phyloP scores from a whole-genome alignment of 2,329 filamentous ascomycete genomes.

The Didymella sp. region DNA sequence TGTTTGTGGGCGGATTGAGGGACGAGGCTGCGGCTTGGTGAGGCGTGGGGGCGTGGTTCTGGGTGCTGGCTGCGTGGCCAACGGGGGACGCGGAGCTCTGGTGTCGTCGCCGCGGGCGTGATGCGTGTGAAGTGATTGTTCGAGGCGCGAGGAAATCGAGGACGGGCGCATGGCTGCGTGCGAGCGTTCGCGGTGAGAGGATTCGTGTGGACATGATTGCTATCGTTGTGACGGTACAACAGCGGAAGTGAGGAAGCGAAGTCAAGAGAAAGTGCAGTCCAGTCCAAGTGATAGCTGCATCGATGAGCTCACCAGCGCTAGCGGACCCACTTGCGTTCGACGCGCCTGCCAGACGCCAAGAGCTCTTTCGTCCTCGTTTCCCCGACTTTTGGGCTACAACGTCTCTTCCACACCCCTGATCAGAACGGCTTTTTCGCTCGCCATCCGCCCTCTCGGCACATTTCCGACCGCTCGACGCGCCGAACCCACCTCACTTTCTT shows the following conservation, averaged over 20 bases:
- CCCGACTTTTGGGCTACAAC: conserved; percentile 30
- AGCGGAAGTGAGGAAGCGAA: background rate
- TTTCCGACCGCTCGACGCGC: background rate
- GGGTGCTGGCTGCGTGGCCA: background rate
- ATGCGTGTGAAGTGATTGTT: conserved; percentile 19
- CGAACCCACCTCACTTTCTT: conserved; percentile 11
- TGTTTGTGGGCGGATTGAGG: conserved; percentile 8
- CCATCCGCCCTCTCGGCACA: conserved; percentile 5
- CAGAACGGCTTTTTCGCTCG: conserved; percentile 19
- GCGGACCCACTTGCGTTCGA: conserved; percentile 25
- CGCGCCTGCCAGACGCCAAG: conserved; percentile 34
- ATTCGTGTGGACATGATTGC: conserved; percentile 27
- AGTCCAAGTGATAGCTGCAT: conserved; percentile 9
- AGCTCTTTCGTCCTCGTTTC: conserved; percentile 25
- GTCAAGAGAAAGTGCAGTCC: no score
- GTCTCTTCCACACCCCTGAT: conserved; percentile 29
- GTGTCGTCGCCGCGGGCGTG: conserved; percentile 9
- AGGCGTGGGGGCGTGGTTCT: conserved; percentile 4
- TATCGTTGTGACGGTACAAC: background rate
- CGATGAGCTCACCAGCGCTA: conserved; percentile 35
- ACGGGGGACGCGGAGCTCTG: conserved; percentile 15
- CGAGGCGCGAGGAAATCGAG: conserved; percentile 42
- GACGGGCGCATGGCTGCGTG: conserved; percentile 24
- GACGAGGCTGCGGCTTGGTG: background rate
- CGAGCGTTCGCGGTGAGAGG: conserved; percentile 25